These are phyloP conservation scores for Quercus variabilis DNA, from an alignment of 306 rosid genomes.

Conservation along the genomic window DNA sequence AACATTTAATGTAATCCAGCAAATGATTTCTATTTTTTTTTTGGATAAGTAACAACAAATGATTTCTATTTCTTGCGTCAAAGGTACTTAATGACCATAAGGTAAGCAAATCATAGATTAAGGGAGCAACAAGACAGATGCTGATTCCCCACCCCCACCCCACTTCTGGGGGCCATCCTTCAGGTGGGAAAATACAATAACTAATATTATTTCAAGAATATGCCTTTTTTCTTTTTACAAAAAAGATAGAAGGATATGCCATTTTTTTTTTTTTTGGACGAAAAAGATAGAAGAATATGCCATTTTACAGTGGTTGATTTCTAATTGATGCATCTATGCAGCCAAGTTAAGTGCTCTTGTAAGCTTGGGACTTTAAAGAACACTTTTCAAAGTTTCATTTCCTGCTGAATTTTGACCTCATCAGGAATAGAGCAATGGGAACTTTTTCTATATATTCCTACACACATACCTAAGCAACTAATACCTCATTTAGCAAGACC, in stretches of 20 bases:
- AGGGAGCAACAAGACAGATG: not conserved
- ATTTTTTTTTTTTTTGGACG: too few relatives aligned
- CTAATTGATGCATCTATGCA: not conserved
- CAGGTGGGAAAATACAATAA: not conserved
- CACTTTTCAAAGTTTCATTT: not conserved
- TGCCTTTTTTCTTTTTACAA: not conserved
- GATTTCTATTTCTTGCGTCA: not conserved
- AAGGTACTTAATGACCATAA: not conserved
- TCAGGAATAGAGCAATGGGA: not conserved
- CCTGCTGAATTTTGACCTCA: not conserved
- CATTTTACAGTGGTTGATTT: not conserved
- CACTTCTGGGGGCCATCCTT: not conserved
- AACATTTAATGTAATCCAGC: not conserved
- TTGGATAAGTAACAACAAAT: too few relatives aligned
- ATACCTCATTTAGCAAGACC: constrained; percentile 11
- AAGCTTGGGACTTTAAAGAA: not conserved
- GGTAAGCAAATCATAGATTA: too few relatives aligned
- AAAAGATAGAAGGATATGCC: too few relatives aligned
- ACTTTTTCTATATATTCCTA: not conserved
- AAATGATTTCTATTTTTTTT: not conserved
- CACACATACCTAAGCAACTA: not conserved
- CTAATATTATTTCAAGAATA: not conserved
- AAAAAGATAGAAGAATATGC: not conserved
- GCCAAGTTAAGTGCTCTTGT: not conserved
- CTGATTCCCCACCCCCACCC: not conserved